phyloP scores from a whole-genome alignment of 2,329 filamentous ascomycete genomes.

The Pseudonectria foliicola region DNA sequence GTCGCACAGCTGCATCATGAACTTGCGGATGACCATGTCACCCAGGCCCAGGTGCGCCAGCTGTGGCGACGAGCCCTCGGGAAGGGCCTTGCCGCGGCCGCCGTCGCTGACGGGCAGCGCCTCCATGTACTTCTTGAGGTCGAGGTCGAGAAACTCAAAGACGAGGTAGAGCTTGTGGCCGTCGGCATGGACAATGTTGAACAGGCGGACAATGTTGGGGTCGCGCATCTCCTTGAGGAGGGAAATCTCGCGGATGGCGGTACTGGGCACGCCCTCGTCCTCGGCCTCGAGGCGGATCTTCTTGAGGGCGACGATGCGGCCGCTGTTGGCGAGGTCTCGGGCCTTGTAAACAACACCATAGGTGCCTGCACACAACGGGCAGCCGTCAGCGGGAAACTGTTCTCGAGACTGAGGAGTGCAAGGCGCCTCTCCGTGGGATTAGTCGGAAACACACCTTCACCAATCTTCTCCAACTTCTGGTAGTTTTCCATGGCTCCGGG shows the following conservation, averaged over 20 bases:
- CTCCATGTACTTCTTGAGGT: constrained; percentile 96
- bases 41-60: constrained; percentile 65
- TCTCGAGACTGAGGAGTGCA: no score
- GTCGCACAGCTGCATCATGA: constrained; percentile 82
- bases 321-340: constrained; percentile 71
- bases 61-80: constrained; percentile 62
- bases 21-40: constrained; percentile 80
- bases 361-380: constrained; percentile 52
- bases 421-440: background rate
- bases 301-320: constrained; percentile 86
- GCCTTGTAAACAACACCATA: constrained; percentile 97
- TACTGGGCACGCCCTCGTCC: constrained; percentile 88
- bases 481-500: constrained; percentile 74
- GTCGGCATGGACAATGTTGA: constrained; percentile 92
- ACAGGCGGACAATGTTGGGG: constrained; percentile 77
- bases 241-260: constrained; percentile 89
- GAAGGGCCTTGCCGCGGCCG: constrained; percentile 76
- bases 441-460: constrained; percentile 61
- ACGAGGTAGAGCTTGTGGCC: constrained; percentile 93
- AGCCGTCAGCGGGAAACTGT: background rate
- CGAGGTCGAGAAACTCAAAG: constrained; percentile 83
- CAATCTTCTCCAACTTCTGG: constrained; percentile 93
- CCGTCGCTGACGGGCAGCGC: constrained; percentile 76
- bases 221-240: constrained; percentile 92
- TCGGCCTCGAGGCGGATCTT: constrained; percentile 94